phyloP scores from a whole-genome alignment of 2,329 filamentous ascomycete genomes.

The Beauveria australis region DNA sequence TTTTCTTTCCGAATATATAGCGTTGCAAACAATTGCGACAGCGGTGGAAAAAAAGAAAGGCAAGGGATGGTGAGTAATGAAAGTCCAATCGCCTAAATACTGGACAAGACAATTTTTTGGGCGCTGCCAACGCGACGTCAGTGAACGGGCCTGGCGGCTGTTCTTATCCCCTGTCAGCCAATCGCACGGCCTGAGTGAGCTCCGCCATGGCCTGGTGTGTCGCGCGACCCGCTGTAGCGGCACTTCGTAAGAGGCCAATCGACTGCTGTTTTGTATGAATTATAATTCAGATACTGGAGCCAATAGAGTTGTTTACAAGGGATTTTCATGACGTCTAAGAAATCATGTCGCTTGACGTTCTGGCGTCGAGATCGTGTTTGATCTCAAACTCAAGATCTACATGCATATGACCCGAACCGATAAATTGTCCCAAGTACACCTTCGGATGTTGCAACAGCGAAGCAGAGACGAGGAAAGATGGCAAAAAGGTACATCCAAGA shows the following conservation, averaged over 20 bases:
- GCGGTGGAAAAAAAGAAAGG: background rate
- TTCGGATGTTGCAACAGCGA: too few relatives aligned
- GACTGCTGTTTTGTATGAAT: too few relatives aligned
- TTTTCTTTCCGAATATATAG: constrained; percentile 18
- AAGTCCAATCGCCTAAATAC: background rate
- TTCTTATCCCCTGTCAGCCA: background rate
- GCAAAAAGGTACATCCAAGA: too few relatives aligned
- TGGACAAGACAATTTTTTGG: background rate
- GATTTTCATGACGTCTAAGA: too few relatives aligned
- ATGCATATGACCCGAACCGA: too few relatives aligned
- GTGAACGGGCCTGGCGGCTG: constrained; percentile 1
- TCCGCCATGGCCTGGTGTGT: background rate
- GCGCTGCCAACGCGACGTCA: constrained; percentile 5
- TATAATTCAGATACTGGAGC: background rate
- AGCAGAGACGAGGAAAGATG: too few relatives aligned
- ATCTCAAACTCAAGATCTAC: too few relatives aligned
- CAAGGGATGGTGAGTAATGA: background rate
- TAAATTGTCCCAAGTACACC: too few relatives aligned
- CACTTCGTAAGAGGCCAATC: background rate
- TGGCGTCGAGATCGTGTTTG: too few relatives aligned
- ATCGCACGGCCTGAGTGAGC: background rate
- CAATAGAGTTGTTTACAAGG: background rate
- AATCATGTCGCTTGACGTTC: too few relatives aligned
- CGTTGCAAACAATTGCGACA: background rate
- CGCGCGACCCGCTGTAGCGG: background rate